Percentiles rank a stretch among this genome's conserved stretches.
phyloP scores from a whole-genome alignment of 176 grass and related monocot species.

The Rhynchospora breviuscula region DNA sequence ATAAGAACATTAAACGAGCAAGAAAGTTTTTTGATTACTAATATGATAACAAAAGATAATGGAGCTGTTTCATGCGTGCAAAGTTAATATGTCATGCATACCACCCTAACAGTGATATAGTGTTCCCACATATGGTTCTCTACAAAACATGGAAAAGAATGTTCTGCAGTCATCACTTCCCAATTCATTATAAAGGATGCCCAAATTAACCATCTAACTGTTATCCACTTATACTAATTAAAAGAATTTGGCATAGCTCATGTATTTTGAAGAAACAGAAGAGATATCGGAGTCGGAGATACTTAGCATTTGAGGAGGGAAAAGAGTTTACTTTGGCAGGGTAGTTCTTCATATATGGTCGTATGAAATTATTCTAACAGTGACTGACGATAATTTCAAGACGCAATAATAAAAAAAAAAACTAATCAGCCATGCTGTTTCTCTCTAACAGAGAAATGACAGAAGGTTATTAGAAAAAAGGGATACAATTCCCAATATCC shows the following conservation, averaged over 20 bases:
- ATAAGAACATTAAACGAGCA: not conserved
- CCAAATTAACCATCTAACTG: not conserved
- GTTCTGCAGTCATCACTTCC: not conserved
- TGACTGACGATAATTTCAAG: not conserved
- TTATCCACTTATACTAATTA: not conserved
- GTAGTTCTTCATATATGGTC: not conserved
- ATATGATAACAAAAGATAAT: not conserved
- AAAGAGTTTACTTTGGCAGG: not conserved
- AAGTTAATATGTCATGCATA: not conserved
- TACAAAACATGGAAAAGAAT: not conserved
- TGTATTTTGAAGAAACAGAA: not conserved
- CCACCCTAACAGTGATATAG: no score
- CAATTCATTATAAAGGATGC: not conserved
- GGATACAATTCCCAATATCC: not conserved
- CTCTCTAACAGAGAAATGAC: conserved; percentile 1
- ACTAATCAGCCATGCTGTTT: not conserved
- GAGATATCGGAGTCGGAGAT: not conserved
- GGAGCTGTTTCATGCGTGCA: conserved; percentile 6
- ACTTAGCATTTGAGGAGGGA: not conserved
- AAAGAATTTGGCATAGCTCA: not conserved
- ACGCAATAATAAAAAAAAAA: not conserved
- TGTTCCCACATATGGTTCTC: not conserved
- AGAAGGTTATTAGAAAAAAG: not conserved
- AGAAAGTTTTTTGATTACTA: not conserved
- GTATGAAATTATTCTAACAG: not conserved